These are phyloP conservation scores for Pestalotiopsis fici DNA, from an alignment of 2,329 filamentous ascomycete genomes.

Conservation along the genomic window DNA sequence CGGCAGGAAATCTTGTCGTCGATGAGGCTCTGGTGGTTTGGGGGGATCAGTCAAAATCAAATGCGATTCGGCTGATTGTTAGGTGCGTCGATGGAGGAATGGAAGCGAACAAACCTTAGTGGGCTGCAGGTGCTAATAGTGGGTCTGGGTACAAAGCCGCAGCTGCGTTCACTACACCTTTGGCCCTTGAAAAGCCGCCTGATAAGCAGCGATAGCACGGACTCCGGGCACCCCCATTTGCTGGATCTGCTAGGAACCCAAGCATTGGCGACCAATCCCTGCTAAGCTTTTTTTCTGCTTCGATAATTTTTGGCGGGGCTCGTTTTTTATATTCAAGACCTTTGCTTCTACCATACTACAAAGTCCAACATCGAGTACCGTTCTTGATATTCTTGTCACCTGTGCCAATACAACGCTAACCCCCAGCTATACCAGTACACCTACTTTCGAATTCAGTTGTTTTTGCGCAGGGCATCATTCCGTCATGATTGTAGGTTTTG, in stretches of 20 bases:
- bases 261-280: background rate
- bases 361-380: background rate
- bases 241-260: background rate
- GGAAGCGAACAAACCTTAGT: background rate
- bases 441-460: background rate
- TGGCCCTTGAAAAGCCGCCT: background rate
- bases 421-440: background rate
- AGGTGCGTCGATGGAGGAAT: slow-evolving; percentile 1
- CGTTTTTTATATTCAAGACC: background rate
- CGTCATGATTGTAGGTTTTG: slow-evolving; percentile 21
- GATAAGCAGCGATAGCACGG: slow-evolving; percentile 5
- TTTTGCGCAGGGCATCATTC: background rate
- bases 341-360: background rate
- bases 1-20: background rate
- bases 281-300: background rate
- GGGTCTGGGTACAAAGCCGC: background rate
- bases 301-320: background rate
- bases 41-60: background rate
- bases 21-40: background rate
- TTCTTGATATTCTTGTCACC: background rate
- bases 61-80: background rate
- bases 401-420: background rate
- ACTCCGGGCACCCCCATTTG: background rate
- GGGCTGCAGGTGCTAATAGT: slow-evolving; percentile 4
- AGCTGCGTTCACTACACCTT: background rate